Conservation (phyloP, 1,284 basidiomycete genomes). For the Waitea zeae region DNA sequence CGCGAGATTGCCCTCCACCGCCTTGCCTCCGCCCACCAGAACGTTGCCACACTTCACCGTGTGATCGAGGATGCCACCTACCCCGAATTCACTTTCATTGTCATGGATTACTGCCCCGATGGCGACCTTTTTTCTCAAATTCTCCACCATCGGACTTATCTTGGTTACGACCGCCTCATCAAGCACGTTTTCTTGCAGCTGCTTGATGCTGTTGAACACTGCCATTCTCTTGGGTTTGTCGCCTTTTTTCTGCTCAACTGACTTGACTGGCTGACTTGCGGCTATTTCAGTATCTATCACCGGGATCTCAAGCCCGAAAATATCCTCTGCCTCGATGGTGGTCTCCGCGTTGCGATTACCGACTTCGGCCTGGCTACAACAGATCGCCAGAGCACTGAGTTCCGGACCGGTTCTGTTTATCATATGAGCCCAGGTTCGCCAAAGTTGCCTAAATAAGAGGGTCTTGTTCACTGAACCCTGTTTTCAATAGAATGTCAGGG, state of each 20-base stretch:
- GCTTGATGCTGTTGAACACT: slow-evolving; percentile 85
- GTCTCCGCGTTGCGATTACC: slow-evolving; percentile 74
- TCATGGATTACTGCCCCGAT: slow-evolving; percentile 63
- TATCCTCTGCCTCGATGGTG: slow-evolving; percentile 75
- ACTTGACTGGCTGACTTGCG: not conserved
- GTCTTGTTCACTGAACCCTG: slow-evolving; percentile 5
- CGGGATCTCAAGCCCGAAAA: slow-evolving; percentile 98
- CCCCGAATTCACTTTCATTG: slow-evolving; percentile 34
- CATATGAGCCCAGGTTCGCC: slow-evolving; percentile 83
- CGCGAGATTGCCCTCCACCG: slow-evolving; percentile 30
- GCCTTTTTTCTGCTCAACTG: not conserved
- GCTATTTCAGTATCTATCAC: slow-evolving; percentile 35
- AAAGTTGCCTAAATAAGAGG: slow-evolving; percentile 4
- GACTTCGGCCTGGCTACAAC: slow-evolving; percentile 96
- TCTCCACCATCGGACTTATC: slow-evolving; percentile 51
- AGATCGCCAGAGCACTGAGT: slow-evolving; percentile 77
- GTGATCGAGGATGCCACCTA: slow-evolving; percentile 35
- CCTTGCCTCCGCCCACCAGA: slow-evolving; percentile 25
- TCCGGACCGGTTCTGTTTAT: slow-evolving; percentile 90
- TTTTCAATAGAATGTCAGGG: slow-evolving; percentile 81
- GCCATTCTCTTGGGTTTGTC: slow-evolving; percentile 73
- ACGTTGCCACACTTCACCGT: slow-evolving; percentile 45
- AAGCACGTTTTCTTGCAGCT: slow-evolving; percentile 83
- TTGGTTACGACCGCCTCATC: slow-evolving; percentile 70
- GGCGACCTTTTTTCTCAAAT: slow-evolving; percentile 90